Evolutionary conservation across 1,139 yeast species (phyloP).

Genomic region (Torulaspora globosa): DNA sequence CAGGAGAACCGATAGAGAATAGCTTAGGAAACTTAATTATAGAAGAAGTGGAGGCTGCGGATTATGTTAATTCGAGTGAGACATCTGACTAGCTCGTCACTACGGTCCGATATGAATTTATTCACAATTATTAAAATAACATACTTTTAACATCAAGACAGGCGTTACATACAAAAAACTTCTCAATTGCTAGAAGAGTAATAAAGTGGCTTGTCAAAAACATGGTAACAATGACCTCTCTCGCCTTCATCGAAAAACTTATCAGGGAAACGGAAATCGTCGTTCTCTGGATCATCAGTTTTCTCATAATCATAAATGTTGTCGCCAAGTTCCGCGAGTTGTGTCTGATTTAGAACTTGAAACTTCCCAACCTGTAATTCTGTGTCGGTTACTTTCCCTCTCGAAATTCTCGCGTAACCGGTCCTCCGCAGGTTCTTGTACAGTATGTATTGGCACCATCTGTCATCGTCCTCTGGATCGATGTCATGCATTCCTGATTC

Average conservation of each 20-base stretch:
- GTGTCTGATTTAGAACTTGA: constrained; percentile 51
- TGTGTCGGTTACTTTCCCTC: constrained; percentile 94
- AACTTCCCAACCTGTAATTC: constrained; percentile 95
- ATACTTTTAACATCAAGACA: not conserved
- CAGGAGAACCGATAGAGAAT: constrained; percentile 5
- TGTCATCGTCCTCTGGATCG: constrained; percentile 90
- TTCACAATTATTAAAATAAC: not conserved
- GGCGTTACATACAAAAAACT: constrained; percentile 18
- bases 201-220: constrained; percentile 82
- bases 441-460: constrained; percentile 97
- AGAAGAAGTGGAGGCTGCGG: constrained; percentile 24
- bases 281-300: constrained; percentile 49
- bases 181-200: constrained; percentile 36
- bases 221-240: constrained; percentile 90
- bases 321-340: constrained; percentile 40
- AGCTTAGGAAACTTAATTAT: constrained; percentile 17
- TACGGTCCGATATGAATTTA: not conserved
- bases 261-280: constrained; percentile 72
- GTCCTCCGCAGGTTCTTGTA: constrained; percentile 82
- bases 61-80: constrained; percentile 7
- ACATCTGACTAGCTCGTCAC: not conserved
- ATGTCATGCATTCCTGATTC: constrained; percentile 86
- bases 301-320: constrained; percentile 53
- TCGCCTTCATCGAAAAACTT: constrained; percentile 88
- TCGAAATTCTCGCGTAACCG: constrained; percentile 89